phyloP scores from a whole-genome alignment of 2,329 filamentous ascomycete genomes.

The Calonectria henricotiae region DNA sequence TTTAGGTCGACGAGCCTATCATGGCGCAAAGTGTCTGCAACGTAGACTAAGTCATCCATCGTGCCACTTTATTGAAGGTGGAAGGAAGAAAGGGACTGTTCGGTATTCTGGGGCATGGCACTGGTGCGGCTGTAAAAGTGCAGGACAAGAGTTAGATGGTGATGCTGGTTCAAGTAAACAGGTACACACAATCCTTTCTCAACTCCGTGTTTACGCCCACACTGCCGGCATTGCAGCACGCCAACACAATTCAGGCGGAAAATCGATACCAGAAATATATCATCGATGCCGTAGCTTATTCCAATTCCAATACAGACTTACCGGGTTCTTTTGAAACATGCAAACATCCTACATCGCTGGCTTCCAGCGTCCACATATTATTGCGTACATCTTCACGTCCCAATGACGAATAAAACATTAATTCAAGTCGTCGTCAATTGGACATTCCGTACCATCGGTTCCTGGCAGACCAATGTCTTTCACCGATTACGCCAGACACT shows the following conservation, averaged over 20 bases:
- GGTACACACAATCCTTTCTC: background rate
- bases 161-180: background rate
- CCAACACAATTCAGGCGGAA: background rate
- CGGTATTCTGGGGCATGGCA: conserved; percentile 1
- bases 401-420: background rate
- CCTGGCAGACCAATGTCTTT: background rate
- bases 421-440: background rate
- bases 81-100: background rate
- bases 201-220: background rate
- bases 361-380: too few relatives aligned
- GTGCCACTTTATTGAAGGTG: background rate
- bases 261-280: background rate
- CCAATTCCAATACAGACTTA: too few relatives aligned
- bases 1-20: conserved; percentile 30
- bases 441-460: background rate
- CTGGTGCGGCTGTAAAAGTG: conserved; percentile 33
- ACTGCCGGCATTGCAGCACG: background rate
- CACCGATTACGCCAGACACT: background rate
- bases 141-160: background rate
- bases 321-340: too few relatives aligned
- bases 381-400: too few relatives aligned
- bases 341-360: too few relatives aligned
- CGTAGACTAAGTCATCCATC: background rate
- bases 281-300: background rate
- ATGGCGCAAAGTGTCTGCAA: background rate